Conservation (phyloP, 2,329 filamentous ascomycete genomes). For the Alternaria incomplexa region DNA sequence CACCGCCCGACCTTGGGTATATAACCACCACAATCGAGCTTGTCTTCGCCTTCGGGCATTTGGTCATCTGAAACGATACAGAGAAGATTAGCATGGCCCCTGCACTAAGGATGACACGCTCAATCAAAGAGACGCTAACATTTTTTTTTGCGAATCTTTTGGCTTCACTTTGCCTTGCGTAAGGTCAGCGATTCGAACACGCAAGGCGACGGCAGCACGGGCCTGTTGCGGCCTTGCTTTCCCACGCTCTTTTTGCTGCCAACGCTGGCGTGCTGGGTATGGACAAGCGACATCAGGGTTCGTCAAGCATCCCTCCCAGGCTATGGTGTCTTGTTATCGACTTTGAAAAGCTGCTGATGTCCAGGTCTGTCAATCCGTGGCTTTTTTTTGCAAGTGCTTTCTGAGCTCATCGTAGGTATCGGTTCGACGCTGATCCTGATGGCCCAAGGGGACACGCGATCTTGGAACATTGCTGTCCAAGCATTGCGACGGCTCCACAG, state of each 20-base stretch:
- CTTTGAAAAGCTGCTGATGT: background rate
- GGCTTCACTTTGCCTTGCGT: background rate
- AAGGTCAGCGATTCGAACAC: background rate
- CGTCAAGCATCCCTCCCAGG: background rate
- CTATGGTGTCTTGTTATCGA: background rate
- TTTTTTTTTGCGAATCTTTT: slow-evolving; percentile 28
- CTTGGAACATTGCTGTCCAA: background rate
- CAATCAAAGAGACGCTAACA: slow-evolving; percentile 42
- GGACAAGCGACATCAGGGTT: background rate
- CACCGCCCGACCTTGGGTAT: background rate
- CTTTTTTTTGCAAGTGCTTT: background rate
- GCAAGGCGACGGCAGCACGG: background rate
- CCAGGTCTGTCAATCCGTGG: background rate
- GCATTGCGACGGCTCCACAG: background rate
- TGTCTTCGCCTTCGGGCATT: slow-evolving; percentile 18
- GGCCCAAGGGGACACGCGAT: background rate
- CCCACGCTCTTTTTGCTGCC: background rate
- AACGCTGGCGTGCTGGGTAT: background rate
- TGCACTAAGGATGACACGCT: slow-evolving; percentile 88
- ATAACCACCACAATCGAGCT: background rate
- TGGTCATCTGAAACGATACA: slow-evolving; percentile 43
- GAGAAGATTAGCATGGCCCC: slow-evolving; percentile 59
- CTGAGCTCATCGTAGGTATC: background rate
- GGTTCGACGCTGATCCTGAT: background rate
- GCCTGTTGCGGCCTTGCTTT: background rate